Conservation (phyloP, 2,329 filamentous ascomycete genomes). For the Paecilomyces niveus region DNA sequence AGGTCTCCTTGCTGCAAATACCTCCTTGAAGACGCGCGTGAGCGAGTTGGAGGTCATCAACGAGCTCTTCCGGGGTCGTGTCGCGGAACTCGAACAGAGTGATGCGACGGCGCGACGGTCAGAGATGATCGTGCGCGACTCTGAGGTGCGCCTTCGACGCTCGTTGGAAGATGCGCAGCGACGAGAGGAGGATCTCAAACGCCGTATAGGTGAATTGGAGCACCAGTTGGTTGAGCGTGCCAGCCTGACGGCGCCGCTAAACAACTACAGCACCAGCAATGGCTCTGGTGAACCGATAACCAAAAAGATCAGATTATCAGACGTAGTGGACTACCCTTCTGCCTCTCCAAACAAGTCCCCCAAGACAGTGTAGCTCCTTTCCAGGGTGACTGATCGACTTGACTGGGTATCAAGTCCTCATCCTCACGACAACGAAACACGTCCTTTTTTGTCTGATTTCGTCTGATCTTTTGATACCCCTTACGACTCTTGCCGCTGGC, state of each 20-base stretch:
- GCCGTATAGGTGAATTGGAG: constrained; percentile 73
- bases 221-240: constrained; percentile 36
- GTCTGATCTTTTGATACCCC: constrained; percentile 32
- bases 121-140: constrained; percentile 48
- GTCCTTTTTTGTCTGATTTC: constrained; percentile 11
- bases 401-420: background rate
- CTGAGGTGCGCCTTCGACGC: constrained; percentile 48
- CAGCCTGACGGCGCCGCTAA: constrained; percentile 8
- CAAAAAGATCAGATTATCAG: constrained; percentile 52
- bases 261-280: constrained; percentile 14
- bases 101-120: constrained; percentile 61
- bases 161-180: constrained; percentile 70
- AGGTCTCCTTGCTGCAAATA: constrained; percentile 71
- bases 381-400: background rate
- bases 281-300: constrained; percentile 40
- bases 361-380: constrained; percentile 20
- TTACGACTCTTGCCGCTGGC: constrained; percentile 28
- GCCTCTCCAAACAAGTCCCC: constrained; percentile 26
- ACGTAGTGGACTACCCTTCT: constrained; percentile 42
- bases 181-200: constrained; percentile 74
- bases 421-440: constrained; percentile 5
- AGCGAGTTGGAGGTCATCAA: constrained; percentile 95
- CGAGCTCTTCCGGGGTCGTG: constrained; percentile 66
- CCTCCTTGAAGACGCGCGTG: constrained; percentile 86
- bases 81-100: constrained; percentile 69